Evolutionary conservation across 2,329 filamentous ascomycete genomes (phyloP).

Genomic region (Trichoderma semiorbis): DNA sequence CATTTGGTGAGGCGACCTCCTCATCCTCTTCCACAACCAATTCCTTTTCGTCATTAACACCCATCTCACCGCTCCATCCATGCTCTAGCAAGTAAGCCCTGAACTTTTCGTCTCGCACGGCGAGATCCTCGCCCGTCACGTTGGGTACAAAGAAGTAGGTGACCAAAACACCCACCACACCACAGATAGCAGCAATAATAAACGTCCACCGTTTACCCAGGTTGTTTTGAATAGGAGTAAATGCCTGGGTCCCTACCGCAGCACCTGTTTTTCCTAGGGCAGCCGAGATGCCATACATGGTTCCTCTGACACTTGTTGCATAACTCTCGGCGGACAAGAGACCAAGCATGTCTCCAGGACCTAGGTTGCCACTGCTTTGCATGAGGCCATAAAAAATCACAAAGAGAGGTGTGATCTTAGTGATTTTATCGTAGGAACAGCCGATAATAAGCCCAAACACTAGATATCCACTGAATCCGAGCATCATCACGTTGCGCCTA

Average conservation of each 20-base stretch:
- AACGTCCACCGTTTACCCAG: conserved; percentile 50
- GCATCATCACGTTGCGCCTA: conserved; percentile 48
- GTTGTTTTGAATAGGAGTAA: conserved; percentile 43
- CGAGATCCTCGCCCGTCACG: conserved; percentile 43
- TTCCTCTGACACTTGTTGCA: conserved; percentile 50
- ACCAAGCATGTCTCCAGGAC: conserved; percentile 50
- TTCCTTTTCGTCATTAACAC: conserved; percentile 24
- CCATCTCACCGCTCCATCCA: conserved; percentile 47
- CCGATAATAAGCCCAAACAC: conserved; percentile 52
- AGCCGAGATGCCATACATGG: conserved; percentile 49
- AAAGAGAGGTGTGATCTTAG: conserved; percentile 48
- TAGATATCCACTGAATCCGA: conserved; percentile 48
- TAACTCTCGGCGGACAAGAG: conserved; percentile 49
- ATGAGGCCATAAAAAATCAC: conserved; percentile 51
- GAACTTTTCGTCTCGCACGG: conserved; percentile 42
- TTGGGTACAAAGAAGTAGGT: conserved; percentile 47
- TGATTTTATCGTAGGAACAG: conserved; percentile 44
- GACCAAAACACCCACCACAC: conserved; percentile 44
- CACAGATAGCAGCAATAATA: conserved; percentile 50
- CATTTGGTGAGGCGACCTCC: not conserved
- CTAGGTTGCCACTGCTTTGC: conserved; percentile 47
- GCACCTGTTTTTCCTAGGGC: conserved; percentile 51
- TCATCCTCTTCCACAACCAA: conserved; percentile 22
- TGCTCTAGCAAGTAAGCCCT: conserved; percentile 41
- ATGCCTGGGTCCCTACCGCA: conserved; percentile 49